Evolutionary conservation across 2,329 filamentous ascomycete genomes (phyloP), one percentile per base, ranked within the genome.

Genomic region (Neonectria sp.): DNA sequence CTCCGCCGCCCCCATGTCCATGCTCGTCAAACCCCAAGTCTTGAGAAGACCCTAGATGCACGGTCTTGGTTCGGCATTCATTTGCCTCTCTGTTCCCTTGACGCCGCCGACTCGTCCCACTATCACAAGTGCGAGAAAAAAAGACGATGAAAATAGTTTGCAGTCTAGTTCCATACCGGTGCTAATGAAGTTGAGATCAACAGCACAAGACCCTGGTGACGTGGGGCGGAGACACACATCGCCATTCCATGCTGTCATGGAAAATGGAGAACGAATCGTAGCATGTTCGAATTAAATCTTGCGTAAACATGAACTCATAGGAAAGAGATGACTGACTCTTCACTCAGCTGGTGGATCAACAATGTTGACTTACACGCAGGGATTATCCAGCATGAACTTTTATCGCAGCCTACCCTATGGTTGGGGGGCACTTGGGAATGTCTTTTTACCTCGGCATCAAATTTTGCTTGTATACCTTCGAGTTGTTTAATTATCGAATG

Each of bases 11-110:
- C 27, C 51, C 24, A 51, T 57, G 43, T 21, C 52, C 60, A 56
- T 56, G 52, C 12, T 56, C 40, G 51, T 45, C n/a, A 11, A 45
- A 45, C 17, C 40, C n/a, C 40, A 33, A 24, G 31, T 51, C 25
- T 33, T 12, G 31, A 35, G 31, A 9, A 43, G 21, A 5, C 43
- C 24, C 17, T 24, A 57, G 49, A 29, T 33, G 9, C 33, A 49
- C 46, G 60, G 60, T 45, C 52, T 49, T 56, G 46, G n/a, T 33
- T 63, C 52, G 60, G 60, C 17, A 46, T 63, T 57, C 46, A 48
- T 46, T 56, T 35, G 29, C 45, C 7, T 21, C n/a, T 33, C 7
- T 11, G 51, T 35, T n/a, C n/a, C 15, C n/a, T 35, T 35, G 25
- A n/a, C 48, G 13, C 31, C 21, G 29, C 29, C 33, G 6, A 7